Evolutionary conservation across 192 early-diverging fungal species (phyloP).

Genomic region (Gamsiella multidivaricata): DNA sequence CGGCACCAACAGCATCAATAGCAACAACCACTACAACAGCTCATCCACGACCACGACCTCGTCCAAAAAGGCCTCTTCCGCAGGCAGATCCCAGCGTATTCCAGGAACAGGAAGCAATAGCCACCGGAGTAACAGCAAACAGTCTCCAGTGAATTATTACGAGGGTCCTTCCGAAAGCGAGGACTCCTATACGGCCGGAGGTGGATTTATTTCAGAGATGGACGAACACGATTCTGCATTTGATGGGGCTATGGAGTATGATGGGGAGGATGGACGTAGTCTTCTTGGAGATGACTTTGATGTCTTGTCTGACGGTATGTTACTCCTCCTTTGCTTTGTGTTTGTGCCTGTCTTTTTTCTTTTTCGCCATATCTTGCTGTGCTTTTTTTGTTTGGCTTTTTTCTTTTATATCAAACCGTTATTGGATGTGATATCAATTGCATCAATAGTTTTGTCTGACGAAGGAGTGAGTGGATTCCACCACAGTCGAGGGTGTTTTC

Average conservation of each 20-base stretch:
- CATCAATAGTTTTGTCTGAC: no score
- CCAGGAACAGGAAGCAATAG: background rate
- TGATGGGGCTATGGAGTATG: constrained; percentile 51
- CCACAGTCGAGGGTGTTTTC: no score
- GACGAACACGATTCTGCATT: constrained; percentile 52
- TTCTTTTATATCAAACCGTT: no score
- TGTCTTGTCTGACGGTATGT: constrained; percentile 45
- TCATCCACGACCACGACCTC: background rate
- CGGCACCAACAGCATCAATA: constrained; percentile 3
- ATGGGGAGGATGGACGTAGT: constrained; percentile 48
- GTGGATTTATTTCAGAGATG: constrained; percentile 51
- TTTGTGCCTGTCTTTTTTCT: background rate
- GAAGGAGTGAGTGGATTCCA: no score
- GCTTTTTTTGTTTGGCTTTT: constrained; percentile 13
- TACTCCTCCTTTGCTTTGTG: background rate
- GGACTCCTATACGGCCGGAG: constrained; percentile 36
- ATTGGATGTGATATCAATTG: no score
- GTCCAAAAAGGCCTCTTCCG: background rate
- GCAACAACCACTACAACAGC: constrained; percentile 2
- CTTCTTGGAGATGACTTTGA: constrained; percentile 51
- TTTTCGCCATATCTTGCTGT: background rate
- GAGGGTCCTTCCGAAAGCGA: constrained; percentile 39
- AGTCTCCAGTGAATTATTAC: constrained; percentile 1
- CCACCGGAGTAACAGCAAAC: constrained; percentile 15
- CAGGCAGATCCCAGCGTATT: constrained; percentile 10